Percentiles rank a stretch among this genome's conserved stretches.
Evolutionary conservation across 2,329 filamentous ascomycete species (phyloP).

Genomic region (Elsinoe batatas): DNA sequence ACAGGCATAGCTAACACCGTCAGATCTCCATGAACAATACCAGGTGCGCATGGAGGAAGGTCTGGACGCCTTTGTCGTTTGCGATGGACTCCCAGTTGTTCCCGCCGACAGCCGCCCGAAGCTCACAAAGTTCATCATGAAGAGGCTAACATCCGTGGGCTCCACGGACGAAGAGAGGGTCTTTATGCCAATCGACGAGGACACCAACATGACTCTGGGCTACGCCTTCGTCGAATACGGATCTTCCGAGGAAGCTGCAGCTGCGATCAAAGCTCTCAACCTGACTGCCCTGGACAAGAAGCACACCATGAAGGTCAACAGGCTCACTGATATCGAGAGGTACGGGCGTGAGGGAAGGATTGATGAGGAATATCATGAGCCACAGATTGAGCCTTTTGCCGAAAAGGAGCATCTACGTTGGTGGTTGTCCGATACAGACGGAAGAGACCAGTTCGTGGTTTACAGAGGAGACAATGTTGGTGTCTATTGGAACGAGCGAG

Average conservation of each 20-base stretch:
- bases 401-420: slow-evolving; percentile 92
- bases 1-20: slow-evolving; percentile 11
- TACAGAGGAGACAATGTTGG: slow-evolving; percentile 86
- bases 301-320: slow-evolving; percentile 92
- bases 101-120: slow-evolving; percentile 85
- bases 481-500: slow-evolving; percentile 98
- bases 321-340: slow-evolving; percentile 93
- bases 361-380: slow-evolving; percentile 79
- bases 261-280: slow-evolving; percentile 82
- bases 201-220: slow-evolving; percentile 67
- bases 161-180: slow-evolving; percentile 77
- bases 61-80: slow-evolving; percentile 89
- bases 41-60: slow-evolving; percentile 94
- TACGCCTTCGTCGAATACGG: slow-evolving; percentile 98
- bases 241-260: slow-evolving; percentile 77
- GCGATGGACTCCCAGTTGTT: slow-evolving; percentile 87
- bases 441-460: slow-evolving; percentile 92
- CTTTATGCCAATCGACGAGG: slow-evolving; percentile 85
- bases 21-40: slow-evolving; percentile 83
- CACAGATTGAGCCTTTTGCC: slow-evolving; percentile 71
- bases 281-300: slow-evolving; percentile 87
- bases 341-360: slow-evolving; percentile 89
- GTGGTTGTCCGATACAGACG: slow-evolving; percentile 81
- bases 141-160: slow-evolving; percentile 81
- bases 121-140: slow-evolving; percentile 89